These are phyloP conservation scores for Malassezia japonica DNA, from an alignment of 1,284 basidiomycete species.

Conservation along the genomic window DNA sequence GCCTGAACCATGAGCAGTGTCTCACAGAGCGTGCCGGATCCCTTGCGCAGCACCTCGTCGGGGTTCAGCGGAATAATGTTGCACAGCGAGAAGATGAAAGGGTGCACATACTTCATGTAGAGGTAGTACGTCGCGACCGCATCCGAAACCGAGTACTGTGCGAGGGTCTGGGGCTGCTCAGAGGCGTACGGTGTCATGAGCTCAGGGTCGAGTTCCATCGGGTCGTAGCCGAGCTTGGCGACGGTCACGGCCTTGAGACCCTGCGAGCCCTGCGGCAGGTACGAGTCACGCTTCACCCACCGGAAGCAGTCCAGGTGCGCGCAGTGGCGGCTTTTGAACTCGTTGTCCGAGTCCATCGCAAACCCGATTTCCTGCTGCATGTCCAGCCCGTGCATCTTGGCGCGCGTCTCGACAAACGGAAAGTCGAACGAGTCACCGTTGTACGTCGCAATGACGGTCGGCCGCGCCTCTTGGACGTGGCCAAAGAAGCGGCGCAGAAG, in stretches of 20 bases:
- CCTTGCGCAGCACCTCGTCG: conserved; percentile 92
- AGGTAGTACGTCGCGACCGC: conserved; percentile 98
- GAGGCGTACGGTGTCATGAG: conserved; percentile 99
- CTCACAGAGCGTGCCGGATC: conserved; percentile 91
- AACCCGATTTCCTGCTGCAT: conserved; percentile 96
- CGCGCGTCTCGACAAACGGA: conserved; percentile 83
- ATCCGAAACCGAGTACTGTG: conserved; percentile 98
- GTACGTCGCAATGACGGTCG: conserved; percentile 95
- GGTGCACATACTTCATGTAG: conserved; percentile 99
- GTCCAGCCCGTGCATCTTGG: conserved; percentile 81
- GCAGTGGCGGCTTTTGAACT: conserved; percentile 87
- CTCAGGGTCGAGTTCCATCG: conserved; percentile 94
- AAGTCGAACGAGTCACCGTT: conserved; percentile 99
- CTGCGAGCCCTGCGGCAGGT: conserved; percentile 94
- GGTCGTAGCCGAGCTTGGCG: conserved; percentile 91
- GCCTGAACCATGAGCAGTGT: conserved; percentile 99
- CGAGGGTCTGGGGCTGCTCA: conserved; percentile 87
- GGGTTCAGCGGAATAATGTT: conserved; percentile 97
- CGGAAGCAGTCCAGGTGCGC: conserved; percentile 99
- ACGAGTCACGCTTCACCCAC: conserved; percentile 99
- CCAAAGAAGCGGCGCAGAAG: conserved; percentile 71
- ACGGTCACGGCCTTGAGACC: conserved; percentile 97
- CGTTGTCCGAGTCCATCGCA: conserved; percentile 78
- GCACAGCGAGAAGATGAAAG: conserved; percentile 98
- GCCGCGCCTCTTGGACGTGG: conserved; percentile 82